phyloP scores from a whole-genome alignment of 2,329 filamentous ascomycete species.

The Aureobasidium sp. region DNA sequence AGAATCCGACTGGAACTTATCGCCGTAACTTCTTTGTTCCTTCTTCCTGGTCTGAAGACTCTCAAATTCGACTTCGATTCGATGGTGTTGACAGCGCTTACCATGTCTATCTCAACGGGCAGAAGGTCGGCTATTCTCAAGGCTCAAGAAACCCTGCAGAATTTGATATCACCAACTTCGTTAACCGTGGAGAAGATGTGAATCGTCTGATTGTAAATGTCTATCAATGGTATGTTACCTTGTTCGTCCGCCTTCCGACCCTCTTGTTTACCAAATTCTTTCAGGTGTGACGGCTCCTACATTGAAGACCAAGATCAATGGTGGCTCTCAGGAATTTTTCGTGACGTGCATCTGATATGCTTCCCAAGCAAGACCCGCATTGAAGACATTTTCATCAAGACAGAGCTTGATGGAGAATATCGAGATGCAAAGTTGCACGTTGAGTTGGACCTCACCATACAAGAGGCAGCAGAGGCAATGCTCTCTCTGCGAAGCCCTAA shows the following conservation, averaged over 20 bases:
- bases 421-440: slow-evolving; percentile 46
- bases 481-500: background rate
- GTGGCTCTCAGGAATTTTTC: slow-evolving; percentile 48
- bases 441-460: slow-evolving; percentile 38
- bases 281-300: no score
- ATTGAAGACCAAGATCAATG: slow-evolving; percentile 31
- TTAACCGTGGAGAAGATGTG: slow-evolving; percentile 36
- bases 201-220: slow-evolving; percentile 59
- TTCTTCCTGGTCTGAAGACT: slow-evolving; percentile 36
- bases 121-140: slow-evolving; percentile 59
- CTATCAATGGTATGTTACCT: slow-evolving; percentile 46
- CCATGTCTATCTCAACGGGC: slow-evolving; percentile 61
- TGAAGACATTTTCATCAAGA: slow-evolving; percentile 53
- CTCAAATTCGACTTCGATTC: slow-evolving; percentile 58
- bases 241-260: no score
- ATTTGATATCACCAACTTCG: slow-evolving; percentile 55
- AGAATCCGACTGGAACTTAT: slow-evolving; percentile 62
- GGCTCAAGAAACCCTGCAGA: slow-evolving; percentile 62
- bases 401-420: slow-evolving; percentile 47
- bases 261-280: no score
- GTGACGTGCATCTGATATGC: slow-evolving; percentile 56
- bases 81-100: slow-evolving; percentile 68
- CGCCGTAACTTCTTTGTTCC: slow-evolving; percentile 50
- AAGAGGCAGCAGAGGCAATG: slow-evolving; percentile 21
- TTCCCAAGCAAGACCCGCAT: slow-evolving; percentile 48